Conservation (phyloP, 495 filamentous ascomycete genomes). For the Podospora appendiculata region DNA sequence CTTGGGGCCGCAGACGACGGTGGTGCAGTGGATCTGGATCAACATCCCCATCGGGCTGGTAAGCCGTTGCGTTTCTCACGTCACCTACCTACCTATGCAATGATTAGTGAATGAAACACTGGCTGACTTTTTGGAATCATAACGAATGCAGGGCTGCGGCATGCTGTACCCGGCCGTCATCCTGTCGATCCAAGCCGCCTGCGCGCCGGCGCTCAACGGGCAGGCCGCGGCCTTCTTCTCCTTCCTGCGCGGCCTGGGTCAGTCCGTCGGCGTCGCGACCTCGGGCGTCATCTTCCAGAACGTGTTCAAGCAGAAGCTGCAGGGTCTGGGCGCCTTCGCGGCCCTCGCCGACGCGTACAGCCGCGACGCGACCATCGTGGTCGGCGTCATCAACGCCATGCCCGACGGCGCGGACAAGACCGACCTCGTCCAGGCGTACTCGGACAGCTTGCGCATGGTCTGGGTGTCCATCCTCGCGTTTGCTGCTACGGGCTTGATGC, state of each 20-base stretch:
- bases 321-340: conserved; percentile 32
- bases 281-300: conserved; percentile 56
- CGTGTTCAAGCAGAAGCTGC: conserved; percentile 41
- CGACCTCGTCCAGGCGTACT: conserved; percentile 45
- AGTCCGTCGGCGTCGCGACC: conserved; percentile 41
- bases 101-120: background rate
- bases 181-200: conserved; percentile 37
- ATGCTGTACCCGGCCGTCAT: conserved; percentile 44
- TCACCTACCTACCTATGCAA: background rate
- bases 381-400: conserved; percentile 52
- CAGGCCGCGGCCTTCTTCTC: conserved; percentile 44
- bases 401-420: conserved; percentile 28
- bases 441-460: conserved; percentile 48
- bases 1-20: conserved; percentile 33
- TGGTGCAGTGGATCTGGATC: conserved; percentile 42
- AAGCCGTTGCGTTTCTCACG: background rate
- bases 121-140: too few species aligned
- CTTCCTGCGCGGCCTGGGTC: conserved; percentile 50
- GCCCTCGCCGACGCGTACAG: conserved; percentile 39
- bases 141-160: conserved; percentile 29
- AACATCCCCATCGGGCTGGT: conserved; percentile 39
- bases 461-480: conserved; percentile 44
- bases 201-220: conserved; percentile 12
- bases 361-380: conserved; percentile 51
- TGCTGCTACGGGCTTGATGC: conserved; percentile 11